Evolutionary conservation across 257 asterid species (phyloP).

Genomic region (Lycium ferocissimum): DNA sequence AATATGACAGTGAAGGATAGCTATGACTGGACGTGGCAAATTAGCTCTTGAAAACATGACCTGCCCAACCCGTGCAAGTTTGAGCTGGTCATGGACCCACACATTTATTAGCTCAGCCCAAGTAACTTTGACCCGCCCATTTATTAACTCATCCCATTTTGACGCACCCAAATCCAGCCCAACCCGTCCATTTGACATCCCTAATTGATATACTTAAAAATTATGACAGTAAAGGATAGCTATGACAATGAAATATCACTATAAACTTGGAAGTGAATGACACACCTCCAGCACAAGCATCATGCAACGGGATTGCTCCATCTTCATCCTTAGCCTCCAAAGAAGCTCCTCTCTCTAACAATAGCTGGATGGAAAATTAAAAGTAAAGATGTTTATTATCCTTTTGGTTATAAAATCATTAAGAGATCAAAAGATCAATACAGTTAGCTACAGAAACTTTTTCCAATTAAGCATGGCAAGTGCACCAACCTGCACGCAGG

Average conservation of each 20-base stretch:
- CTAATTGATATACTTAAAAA: background rate
- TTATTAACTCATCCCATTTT: no score
- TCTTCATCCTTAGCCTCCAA: constrained; percentile 80
- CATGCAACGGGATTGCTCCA: constrained; percentile 82
- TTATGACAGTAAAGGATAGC: background rate
- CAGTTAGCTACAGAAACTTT: background rate
- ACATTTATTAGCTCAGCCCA: no score
- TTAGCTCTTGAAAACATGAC: no score
- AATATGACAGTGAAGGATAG: background rate
- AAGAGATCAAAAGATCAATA: constrained; percentile 12
- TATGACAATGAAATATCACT: background rate
- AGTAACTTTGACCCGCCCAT: no score
- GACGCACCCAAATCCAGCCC: no score
- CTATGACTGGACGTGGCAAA: background rate
- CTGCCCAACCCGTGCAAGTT: no score
- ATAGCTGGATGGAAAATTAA: constrained; percentile 49
- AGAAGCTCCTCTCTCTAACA: constrained; percentile 75
- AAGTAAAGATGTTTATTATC: background rate
- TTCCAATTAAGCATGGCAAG: background rate
- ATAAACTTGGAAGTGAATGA: background rate
- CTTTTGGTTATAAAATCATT: background rate
- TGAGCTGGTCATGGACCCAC: no score
- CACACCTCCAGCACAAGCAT: constrained; percentile 92
- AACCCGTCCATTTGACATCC: no score
- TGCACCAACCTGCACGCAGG: constrained; percentile 74